Conservation (phyloP, 2,329 filamentous ascomycete genomes). For the Talaromyces sp. region DNA sequence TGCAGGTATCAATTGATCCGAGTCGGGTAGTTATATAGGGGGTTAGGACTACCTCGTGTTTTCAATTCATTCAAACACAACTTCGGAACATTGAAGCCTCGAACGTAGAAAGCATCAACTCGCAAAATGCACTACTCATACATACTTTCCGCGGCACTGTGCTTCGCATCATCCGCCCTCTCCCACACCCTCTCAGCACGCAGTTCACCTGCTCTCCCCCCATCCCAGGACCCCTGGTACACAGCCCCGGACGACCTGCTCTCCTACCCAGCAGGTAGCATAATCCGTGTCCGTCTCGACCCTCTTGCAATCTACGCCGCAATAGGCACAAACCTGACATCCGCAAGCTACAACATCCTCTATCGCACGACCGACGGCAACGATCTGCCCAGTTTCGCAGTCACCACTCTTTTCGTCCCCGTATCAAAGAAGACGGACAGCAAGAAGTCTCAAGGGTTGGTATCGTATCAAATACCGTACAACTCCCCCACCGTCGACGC, state of each 20-base stretch:
- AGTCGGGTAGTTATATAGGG: not conserved
- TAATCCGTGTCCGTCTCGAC: slow-evolving; percentile 11
- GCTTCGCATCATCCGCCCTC: not conserved
- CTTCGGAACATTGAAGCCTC: too few species aligned
- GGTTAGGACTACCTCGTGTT: too few species aligned
- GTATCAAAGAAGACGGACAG: too few species aligned
- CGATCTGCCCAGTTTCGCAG: slow-evolving; percentile 5
- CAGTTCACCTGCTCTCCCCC: not conserved
- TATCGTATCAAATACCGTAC: slow-evolving; percentile 16
- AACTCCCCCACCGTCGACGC: slow-evolving; percentile 13
- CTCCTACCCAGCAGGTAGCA: slow-evolving; percentile 9
- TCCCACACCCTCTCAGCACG: not conserved
- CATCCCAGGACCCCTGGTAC: slow-evolving; percentile 17
- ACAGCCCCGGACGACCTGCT: slow-evolving; percentile 10
- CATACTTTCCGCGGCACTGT: not conserved
- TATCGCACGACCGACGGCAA: slow-evolving; percentile 16
- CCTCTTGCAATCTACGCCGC: slow-evolving; percentile 1
- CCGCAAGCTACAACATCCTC: slow-evolving; percentile 18
- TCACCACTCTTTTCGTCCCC: slow-evolving; percentile 13
- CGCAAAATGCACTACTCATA: not conserved
- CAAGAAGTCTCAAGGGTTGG: not conserved
- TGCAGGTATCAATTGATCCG: not conserved
- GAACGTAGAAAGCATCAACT: not conserved
- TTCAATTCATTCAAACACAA: not conserved
- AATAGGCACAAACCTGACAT: slow-evolving; percentile 7